phyloP scores from a whole-genome alignment of 2,329 filamentous ascomycete genomes.

The Sclerotiophoma versabilis region DNA sequence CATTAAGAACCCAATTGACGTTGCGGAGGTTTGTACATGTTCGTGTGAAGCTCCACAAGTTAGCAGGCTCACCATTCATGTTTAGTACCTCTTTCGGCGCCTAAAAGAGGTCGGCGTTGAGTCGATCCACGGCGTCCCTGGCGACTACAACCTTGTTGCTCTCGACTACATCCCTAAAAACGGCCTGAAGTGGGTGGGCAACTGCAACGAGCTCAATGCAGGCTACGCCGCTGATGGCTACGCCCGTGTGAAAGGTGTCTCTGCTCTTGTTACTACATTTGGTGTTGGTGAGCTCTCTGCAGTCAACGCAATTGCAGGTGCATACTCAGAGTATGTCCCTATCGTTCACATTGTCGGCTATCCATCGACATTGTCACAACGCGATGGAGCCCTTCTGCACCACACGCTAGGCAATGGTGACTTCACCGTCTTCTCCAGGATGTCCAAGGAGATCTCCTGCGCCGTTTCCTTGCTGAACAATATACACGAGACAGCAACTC shows the following conservation, averaged over 20 bases:
- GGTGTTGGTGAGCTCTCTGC: conserved; percentile 58
- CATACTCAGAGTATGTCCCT: conserved; percentile 56
- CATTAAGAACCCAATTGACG: conserved; percentile 59
- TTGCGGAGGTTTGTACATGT: conserved; percentile 59
- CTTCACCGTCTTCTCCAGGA: conserved; percentile 82
- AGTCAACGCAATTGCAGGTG: conserved; percentile 57
- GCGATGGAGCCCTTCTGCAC: conserved; percentile 53
- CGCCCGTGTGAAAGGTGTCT: conserved; percentile 55
- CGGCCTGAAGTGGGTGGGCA: conserved; percentile 66
- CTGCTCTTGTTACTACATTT: conserved; percentile 57
- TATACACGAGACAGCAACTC: conserved; percentile 70
- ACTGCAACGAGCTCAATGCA: conserved; percentile 67
- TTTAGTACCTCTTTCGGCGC: conserved; percentile 50
- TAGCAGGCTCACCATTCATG: conserved; percentile 1
- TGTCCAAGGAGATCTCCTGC: conserved; percentile 76
- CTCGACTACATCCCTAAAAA: conserved; percentile 64
- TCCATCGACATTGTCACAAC: conserved; percentile 51
- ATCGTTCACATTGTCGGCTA: conserved; percentile 58
- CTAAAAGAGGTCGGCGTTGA: conserved; percentile 54
- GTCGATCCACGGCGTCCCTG: conserved; percentile 56
- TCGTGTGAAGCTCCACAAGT: conserved; percentile 2
- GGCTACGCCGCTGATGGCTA: conserved; percentile 59
- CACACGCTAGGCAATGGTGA: conserved; percentile 65
- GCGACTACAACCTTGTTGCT: conserved; percentile 56
- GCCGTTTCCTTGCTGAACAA: conserved; percentile 74